phyloP scores from a whole-genome alignment of 805 yeast species.

The Schwanniomyces sp. region DNA sequence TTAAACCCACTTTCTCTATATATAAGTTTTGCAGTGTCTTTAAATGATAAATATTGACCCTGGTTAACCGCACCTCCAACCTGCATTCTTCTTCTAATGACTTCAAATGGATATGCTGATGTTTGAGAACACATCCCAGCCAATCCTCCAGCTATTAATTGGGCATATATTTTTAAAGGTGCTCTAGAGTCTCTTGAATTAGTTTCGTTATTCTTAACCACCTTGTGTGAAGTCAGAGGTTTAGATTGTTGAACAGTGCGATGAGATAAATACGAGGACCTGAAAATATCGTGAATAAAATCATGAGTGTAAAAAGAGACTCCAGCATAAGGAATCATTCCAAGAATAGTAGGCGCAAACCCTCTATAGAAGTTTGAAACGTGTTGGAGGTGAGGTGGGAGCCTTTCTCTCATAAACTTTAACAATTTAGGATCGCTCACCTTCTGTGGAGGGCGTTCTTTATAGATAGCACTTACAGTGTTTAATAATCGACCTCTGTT shows the following conservation, averaged over 20 bases:
- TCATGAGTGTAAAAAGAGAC: conserved; percentile 96
- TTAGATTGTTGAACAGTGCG: conserved; percentile 44
- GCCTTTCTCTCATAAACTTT: conserved; percentile 28
- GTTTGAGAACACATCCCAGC: conserved; percentile 96
- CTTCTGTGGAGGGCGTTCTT: conserved; percentile 36
- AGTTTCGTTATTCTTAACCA: conserved; percentile 22
- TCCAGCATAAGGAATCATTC: conserved; percentile 98
- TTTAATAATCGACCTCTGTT: conserved; percentile 30
- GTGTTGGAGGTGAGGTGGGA: conserved; percentile 32
- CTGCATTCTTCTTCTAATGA: conserved; percentile 91
- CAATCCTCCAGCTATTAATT: conserved; percentile 89
- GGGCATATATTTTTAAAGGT: conserved; percentile 90
- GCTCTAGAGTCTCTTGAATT: conserved; percentile 46
- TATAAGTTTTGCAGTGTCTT: conserved; percentile 57
- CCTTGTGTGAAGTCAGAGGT: conserved; percentile 7
- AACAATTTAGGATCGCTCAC: conserved; percentile 38
- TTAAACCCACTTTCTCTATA: conserved; percentile 72
- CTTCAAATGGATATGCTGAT: conserved; percentile 96
- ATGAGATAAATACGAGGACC: conserved; percentile 55
- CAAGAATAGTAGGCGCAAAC: conserved; percentile 87
- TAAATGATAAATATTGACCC: conserved; percentile 56
- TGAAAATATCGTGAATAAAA: conserved; percentile 78
- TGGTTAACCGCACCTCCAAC: conserved; percentile 78
- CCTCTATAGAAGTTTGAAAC: conserved; percentile 86
- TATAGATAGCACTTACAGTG: conserved; percentile 30